phyloP scores from a whole-genome alignment of 31 red algal species.

The Odonthalia washingtoniensis region DNA sequence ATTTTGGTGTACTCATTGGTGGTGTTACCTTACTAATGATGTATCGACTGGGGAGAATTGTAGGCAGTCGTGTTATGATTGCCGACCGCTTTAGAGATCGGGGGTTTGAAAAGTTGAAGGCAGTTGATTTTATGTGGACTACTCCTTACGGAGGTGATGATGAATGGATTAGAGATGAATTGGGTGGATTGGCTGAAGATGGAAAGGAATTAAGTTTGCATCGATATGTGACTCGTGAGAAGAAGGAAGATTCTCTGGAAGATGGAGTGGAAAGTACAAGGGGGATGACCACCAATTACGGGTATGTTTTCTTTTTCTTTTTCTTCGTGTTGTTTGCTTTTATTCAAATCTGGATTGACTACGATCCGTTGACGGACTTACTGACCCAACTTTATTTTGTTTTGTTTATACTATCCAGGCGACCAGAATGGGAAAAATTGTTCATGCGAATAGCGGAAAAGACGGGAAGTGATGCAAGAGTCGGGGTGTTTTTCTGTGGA shows the following conservation, averaged over 20 bases:
- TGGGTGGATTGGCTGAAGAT: conserved; percentile 31
- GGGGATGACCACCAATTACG: background rate
- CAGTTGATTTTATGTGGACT: conserved; percentile 84
- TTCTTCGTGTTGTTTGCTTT: no score
- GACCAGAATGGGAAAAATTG: conserved; percentile 76
- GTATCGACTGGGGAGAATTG: conserved; percentile 21
- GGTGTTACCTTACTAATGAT: conserved; percentile 13
- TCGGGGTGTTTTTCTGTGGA: conserved; percentile 92
- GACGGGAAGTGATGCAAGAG: conserved; percentile 27
- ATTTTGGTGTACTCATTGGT: background rate
- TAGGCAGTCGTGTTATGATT: conserved; percentile 24
- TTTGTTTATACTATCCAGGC: background rate
- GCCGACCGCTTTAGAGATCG: conserved; percentile 15
- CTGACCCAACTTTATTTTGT: no score
- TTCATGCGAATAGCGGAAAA: conserved; percentile 58
- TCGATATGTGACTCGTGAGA: conserved; percentile 75
- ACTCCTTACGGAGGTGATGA: conserved; percentile 60
- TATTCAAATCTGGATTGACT: no score
- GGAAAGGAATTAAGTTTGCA: conserved; percentile 59
- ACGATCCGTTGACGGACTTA: no score
- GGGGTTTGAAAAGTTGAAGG: conserved; percentile 33
- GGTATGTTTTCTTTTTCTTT: background rate
- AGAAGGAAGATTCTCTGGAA: conserved; percentile 21
- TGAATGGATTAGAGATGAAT: conserved; percentile 73
- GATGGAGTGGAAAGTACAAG: background rate